Base-by-base conservation (phyloP, 2,329 filamentous ascomycete species). In the Ascochyta koolunga region DNA sequence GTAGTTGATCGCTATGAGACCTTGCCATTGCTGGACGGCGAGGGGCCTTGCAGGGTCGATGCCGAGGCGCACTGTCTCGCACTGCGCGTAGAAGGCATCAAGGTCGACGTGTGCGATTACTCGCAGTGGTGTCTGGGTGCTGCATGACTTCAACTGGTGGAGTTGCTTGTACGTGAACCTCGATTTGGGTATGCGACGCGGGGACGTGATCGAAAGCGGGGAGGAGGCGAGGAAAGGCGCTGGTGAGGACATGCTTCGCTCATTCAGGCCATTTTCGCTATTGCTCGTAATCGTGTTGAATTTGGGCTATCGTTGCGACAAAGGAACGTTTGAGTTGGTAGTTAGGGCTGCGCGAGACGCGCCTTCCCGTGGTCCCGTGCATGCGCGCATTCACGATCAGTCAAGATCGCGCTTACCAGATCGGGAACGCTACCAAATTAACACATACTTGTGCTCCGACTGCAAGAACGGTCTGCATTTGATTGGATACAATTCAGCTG, bases 1-100 rank as follows among this genome's bases (percentile, higher is more conserved):
- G 70, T 99, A 99, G 78, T 99, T 99, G 75, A 99, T 87, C 3
- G 95, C 95, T 70, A 99, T 99, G 21, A 99, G 82, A 8, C 90
- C 91, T 75, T 96, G 90, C 89, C 89, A 98, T 80, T 98, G 93
- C 71, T 96, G 93, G 18, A 99, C 95, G 0, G 92, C 95, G 21
- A 99, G 83, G 9, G 95, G 95, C 61, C 87, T 84, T 52, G 91
- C 85, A 57, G 90, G 87, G 13, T 88, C 79, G 10, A 90, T 79
- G 11, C 87, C 87, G 38, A 98, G 82, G 7, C 95, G 86, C 9
- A 96, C 87, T 83, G 93, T 96, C 77, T 99, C 95, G 71, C 92
- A 97, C 79, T 99, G 95, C 3, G 79, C 80, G 74, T 99, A 99
- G 77, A 99, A 99, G 33, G 93, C 93, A 83, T 99, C 95, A 55